Evolutionary conservation across 2,329 filamentous ascomycete genomes (phyloP), one percentile per base, ranked within the genome.

Genomic region (Aureobasidium namibiae): DNA sequence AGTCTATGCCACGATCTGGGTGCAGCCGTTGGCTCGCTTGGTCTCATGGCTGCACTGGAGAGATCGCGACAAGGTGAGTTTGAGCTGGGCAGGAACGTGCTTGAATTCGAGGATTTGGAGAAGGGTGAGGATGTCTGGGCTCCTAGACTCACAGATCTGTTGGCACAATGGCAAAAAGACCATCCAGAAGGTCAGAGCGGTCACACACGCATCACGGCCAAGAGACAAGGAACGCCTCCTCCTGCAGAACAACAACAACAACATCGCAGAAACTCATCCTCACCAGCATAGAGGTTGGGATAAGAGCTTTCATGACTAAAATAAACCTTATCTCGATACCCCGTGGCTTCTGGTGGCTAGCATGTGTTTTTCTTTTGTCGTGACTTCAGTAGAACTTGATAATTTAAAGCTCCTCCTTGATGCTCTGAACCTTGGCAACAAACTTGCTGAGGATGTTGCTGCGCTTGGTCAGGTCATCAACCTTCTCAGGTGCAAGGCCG

Each of bases 1-100:
- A 95, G 89, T 60, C 84, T 99, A 65, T 92, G 90, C 67, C 91
- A 97, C 70, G 94, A 99, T 68, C 80, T 99, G 3, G 94, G 92
- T 23, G 79, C 85, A 64, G 90, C 90, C 65, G 80, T 96, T 14
- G 85, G 83, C 56, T 95, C 90, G 13, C 85, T 89, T 24, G 94
- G 82, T 34, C 80, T 94, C 64, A 97, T 99, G 92, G 84, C 89
- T 23, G 85, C 88, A 66, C 82, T 99, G 21, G 82, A 88, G 60
- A 86, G 94, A 58, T 88, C 84, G 3, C 83, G 88, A 56, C 94
- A 99, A 74, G 89, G 85, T 18, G 83, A 90, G 62, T 97, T 95
- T 67, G 80, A 82, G 60, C 76, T 96, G 0, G 85, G 83, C 1
- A 79, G 82, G 34, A 92, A 89, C 68, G 87, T 90, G 56, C 73